Conservation (phyloP, 352 stramenopile species). For the Pythium chondricola region DNA sequence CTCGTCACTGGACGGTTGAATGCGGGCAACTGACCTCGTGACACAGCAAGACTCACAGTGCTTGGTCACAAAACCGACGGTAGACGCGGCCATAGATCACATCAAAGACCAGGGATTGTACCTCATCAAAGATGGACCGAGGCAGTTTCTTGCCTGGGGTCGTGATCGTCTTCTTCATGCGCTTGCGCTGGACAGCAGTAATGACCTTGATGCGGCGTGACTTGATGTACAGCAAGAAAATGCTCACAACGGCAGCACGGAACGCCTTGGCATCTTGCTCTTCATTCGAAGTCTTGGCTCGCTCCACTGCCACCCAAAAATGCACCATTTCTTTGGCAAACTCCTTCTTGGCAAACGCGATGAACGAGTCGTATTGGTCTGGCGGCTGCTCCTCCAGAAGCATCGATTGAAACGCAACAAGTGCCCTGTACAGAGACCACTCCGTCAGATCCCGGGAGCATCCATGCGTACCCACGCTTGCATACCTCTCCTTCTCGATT, state of each 20-base stretch:
- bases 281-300: conserved; percentile 29
- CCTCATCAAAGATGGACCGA: conserved; percentile 40
- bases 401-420: conserved; percentile 27
- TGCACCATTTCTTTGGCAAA: conserved; percentile 48
- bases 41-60: too few relatives aligned
- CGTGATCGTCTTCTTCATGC: conserved; percentile 62
- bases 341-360: conserved; percentile 37
- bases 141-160: conserved; percentile 45
- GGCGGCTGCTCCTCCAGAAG: conserved; percentile 27
- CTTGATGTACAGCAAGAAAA: conserved; percentile 60
- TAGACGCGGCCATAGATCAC: conserved; percentile 55
- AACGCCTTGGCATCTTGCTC: conserved; percentile 28
- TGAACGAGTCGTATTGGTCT: conserved; percentile 24
- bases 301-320: conserved; percentile 61
- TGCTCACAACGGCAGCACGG: conserved; percentile 31
- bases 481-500: too few relatives aligned
- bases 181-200: conserved; percentile 57
- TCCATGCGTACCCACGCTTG: background rate
- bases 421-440: conserved; percentile 18
- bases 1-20: too few relatives aligned
- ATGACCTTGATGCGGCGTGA: conserved; percentile 52
- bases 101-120: conserved; percentile 49
- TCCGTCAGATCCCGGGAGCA: background rate
- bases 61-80: conserved; percentile 26
- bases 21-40: too few relatives aligned